phyloP scores from a whole-genome alignment of 345 rosid genomes.

The Clausena lansium region DNA sequence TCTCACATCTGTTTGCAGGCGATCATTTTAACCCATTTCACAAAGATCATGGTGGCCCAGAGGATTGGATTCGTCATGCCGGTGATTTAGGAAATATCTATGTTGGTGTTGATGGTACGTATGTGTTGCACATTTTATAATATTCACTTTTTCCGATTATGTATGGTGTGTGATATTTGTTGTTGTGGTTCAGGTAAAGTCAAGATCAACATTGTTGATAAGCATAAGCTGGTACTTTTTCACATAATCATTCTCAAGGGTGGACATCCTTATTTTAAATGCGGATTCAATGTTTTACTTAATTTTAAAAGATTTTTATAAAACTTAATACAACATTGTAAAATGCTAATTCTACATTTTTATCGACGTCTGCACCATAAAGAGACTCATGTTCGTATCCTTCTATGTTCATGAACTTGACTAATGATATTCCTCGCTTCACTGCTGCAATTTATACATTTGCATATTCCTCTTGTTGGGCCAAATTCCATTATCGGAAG shows the following conservation, averaged over 20 bases:
- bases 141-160: neutral
- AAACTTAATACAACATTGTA: no score
- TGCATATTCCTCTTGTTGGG: conserved; percentile 79
- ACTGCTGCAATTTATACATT: neutral
- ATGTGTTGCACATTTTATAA: neutral
- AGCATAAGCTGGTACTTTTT: conserved; percentile 44
- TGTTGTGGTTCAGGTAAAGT: conserved; percentile 55
- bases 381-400: neutral
- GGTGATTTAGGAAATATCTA: conserved; percentile 82
- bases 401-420: neutral
- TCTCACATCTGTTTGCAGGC: conserved; percentile 40
- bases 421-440: neutral
- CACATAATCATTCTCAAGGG: neutral
- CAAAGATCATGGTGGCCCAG: conserved; percentile 91
- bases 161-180: neutral
- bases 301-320: no score
- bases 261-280: no score
- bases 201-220: conserved; percentile 55
- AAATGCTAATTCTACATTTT: no score
- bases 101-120: conserved; percentile 78
- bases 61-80: conserved; percentile 83
- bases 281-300: no score
- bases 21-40: conserved; percentile 82
- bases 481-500: conserved; percentile 80
- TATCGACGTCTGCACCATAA: no score